These are phyloP conservation scores for Tetratostichococcus sp. DNA, from an alignment of 139 green algal species.

Conservation along the genomic window DNA sequence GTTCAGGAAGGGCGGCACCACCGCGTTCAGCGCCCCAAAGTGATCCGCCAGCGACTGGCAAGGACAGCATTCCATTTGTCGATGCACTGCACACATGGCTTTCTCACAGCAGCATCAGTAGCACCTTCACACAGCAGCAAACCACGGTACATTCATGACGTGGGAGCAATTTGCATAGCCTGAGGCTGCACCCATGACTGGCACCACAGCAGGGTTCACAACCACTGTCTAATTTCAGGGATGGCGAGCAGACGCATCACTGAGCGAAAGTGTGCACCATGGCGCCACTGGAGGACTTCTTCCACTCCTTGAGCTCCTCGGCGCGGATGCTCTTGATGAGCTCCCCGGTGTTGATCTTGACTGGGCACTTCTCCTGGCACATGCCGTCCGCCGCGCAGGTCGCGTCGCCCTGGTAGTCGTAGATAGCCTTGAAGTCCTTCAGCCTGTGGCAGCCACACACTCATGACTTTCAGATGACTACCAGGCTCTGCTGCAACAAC, in stretches of 20 bases:
- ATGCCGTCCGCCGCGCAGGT: slow-evolving; percentile 96
- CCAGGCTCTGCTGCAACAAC: no score
- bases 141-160: no score
- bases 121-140: no score
- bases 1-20: slow-evolving; percentile 76
- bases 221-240: no score
- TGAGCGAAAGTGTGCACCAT: slow-evolving; percentile 19
- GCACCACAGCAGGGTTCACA: no score
- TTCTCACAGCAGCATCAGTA: no score
- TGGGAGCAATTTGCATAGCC: no score
- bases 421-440: slow-evolving; percentile 61
- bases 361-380: slow-evolving; percentile 98
- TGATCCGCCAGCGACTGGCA: slow-evolving; percentile 67
- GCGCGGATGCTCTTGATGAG: slow-evolving; percentile 80
- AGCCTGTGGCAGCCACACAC: slow-evolving; percentile 28
- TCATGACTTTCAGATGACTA: no score
- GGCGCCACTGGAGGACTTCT: slow-evolving; percentile 12
- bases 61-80: no score
- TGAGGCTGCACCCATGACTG: no score
- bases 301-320: slow-evolving; percentile 51
- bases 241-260: no score
- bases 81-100: no score
- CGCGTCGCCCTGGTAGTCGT: slow-evolving; percentile 74
- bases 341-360: slow-evolving; percentile 98
- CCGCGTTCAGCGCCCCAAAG: slow-evolving; percentile 64